phyloP scores from a whole-genome alignment of 2,329 filamentous ascomycete species.

The Sporothrix brunneoviolacea region DNA sequence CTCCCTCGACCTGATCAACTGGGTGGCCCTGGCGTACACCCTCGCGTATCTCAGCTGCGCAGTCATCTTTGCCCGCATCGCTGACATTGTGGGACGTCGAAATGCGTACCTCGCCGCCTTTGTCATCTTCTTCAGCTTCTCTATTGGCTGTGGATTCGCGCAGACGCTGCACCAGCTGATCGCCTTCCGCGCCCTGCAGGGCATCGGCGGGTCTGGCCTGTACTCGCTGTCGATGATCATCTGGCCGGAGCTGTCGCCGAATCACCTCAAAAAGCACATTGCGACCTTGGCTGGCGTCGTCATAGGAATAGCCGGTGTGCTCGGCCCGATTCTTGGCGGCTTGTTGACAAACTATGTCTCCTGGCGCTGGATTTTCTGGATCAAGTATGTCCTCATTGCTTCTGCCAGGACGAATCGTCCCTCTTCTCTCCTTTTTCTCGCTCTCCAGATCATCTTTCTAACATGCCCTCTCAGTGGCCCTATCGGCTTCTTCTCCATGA shows the following conservation, averaged over 20 bases:
- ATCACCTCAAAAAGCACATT: constrained; percentile 34
- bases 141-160: constrained; percentile 47
- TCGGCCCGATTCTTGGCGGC: constrained; percentile 47
- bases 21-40: constrained; percentile 50
- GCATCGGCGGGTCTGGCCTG: constrained; percentile 46
- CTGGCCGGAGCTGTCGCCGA: constrained; percentile 43
- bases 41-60: constrained; percentile 51
- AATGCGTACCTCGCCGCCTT: constrained; percentile 45
- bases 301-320: constrained; percentile 40
- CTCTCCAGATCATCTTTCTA: neutral
- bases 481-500: constrained; percentile 39
- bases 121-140: constrained; percentile 49
- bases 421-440: too few species aligned
- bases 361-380: constrained; percentile 54
- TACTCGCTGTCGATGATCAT: constrained; percentile 52
- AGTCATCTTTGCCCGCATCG: constrained; percentile 47
- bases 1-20: constrained; percentile 40
- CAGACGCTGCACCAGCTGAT: constrained; percentile 40
- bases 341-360: constrained; percentile 41
- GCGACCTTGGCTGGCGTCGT: constrained; percentile 43
- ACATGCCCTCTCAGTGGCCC: constrained; percentile 37
- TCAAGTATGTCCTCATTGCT: constrained; percentile 53
- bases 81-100: constrained; percentile 49
- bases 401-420: too few species aligned
- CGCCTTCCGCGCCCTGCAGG: constrained; percentile 42